phyloP scores from a whole-genome alignment of 2,329 filamentous ascomycete genomes.

The Colletotrichum sp. region DNA sequence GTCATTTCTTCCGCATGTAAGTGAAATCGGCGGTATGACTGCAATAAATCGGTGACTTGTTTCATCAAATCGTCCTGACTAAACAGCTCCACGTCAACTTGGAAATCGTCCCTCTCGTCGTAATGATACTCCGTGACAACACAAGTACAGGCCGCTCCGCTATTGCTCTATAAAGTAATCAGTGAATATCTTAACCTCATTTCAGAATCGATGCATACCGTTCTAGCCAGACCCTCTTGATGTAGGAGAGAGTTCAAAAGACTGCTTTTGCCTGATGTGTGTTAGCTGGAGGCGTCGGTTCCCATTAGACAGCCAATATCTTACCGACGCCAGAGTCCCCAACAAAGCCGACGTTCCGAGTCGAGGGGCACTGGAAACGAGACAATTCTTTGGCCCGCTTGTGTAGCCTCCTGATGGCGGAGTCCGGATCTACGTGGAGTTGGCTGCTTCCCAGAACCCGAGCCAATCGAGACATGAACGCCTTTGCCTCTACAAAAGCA shows the following conservation, averaged over 20 bases:
- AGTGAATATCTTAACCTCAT: background rate
- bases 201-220: conserved; percentile 35
- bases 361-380: conserved; percentile 39
- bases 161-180: conserved; percentile 38
- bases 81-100: conserved; percentile 38
- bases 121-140: conserved; percentile 51
- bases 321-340: conserved; percentile 52
- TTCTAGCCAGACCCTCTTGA: conserved; percentile 37
- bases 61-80: conserved; percentile 30
- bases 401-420: conserved; percentile 39
- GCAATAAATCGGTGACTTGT: conserved; percentile 39
- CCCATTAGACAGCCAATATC: background rate
- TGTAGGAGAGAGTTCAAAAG: conserved; percentile 54
- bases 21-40: conserved; percentile 39
- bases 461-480: conserved; percentile 31
- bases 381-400: conserved; percentile 34
- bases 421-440: conserved; percentile 39
- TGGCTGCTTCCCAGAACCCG: conserved; percentile 36
- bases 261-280: conserved; percentile 47
- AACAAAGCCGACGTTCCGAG: conserved; percentile 48
- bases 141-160: conserved; percentile 50
- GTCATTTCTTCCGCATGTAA: conserved; percentile 23
- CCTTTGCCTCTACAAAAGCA: conserved; percentile 35
- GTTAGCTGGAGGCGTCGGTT: background rate
- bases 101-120: conserved; percentile 33